Percentiles rank a stretch among this genome's conserved stretches.
Evolutionary conservation across 2,329 filamentous ascomycete genomes (phyloP).

Genomic region (Ramularia collo-cygni): DNA sequence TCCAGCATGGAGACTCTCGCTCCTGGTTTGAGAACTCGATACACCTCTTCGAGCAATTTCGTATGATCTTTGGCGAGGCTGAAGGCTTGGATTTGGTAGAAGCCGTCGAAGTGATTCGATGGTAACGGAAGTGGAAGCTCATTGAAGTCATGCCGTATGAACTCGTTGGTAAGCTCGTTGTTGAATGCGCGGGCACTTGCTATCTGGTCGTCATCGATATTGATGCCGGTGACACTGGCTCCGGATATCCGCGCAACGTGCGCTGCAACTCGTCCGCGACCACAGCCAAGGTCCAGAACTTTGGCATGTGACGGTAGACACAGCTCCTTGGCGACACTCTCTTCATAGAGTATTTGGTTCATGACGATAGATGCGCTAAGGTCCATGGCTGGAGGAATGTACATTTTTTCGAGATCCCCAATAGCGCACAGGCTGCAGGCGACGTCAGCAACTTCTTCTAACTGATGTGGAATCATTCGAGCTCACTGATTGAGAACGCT

Average conservation of each 20-base stretch:
- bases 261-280: conserved; percentile 25
- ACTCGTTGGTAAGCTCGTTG: conserved; percentile 18
- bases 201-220: conserved; percentile 26
- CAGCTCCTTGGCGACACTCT: conserved; percentile 22
- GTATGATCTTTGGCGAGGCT: conserved; percentile 23
- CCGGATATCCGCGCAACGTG: conserved; percentile 23
- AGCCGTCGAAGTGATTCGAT: conserved; percentile 23
- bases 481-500: conserved; percentile 23
- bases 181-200: conserved; percentile 22
- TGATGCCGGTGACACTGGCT: conserved; percentile 23
- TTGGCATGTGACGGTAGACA: conserved; percentile 20
- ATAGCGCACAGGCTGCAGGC: conserved; percentile 19
- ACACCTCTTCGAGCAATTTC: conserved; percentile 20
- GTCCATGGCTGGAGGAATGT: conserved; percentile 25
- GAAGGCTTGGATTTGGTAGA: conserved; percentile 29
- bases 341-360: conserved; percentile 26
- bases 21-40: conserved; percentile 24
- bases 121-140: conserved; percentile 23
- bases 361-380: conserved; percentile 12
- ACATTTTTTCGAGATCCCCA: conserved; percentile 27
- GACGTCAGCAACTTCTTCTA: no score
- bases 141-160: conserved; percentile 24
- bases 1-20: conserved; percentile 23
- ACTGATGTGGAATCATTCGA: conserved; percentile 26
- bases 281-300: conserved; percentile 26